Base-by-base conservation (phyloP, 768 basidiomycete species). In the Hypholoma fasciculare region DNA sequence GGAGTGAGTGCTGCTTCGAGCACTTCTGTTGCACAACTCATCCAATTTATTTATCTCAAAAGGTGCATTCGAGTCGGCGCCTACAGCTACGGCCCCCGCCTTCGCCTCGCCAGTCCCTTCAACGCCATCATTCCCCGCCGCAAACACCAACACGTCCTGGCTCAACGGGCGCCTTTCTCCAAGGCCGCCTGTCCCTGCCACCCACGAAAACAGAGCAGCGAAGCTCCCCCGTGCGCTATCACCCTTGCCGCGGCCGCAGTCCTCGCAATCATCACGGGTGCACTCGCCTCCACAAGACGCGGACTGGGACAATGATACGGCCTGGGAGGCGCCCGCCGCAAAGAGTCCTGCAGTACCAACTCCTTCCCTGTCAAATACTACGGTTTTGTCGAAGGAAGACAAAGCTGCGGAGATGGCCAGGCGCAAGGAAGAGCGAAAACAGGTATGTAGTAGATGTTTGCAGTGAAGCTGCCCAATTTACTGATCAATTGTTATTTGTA, bases 361-460 rank as follows among this genome's bases (percentile, higher is more conserved):
- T 4, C 39, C 50, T 8, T 56, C 69, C n/a, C 49, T 67, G n/a
- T 55, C 73, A 2, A 63, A 67, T 23, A 75, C 78, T 55, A 72
- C 82, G 26, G 72, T 70, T 1, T 78, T 94, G 81, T 82, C 84
- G 26, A 97, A 94, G 71, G 96, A 97, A 71, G 94, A 96, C 64
- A 96, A 91, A 71, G 92, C 92, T 1, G 87, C 86, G n/a, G 94
- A 97, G 76, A 89, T 98, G 87, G 90, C 89, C 7, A 78, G 89
- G 61, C 79, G 95, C 58, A 90, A 96, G 67, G 96, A 98, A 70
- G 96, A 98, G 70, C 77, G 96, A 46, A 94, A 90, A 70, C 86
- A 92, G 78, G 93, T 93, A 54, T 17, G 83, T 72, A 16, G 34
- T 34, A 34, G 23, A 46, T 4, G 13, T 13, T 3, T n/a, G 7